A percentile compares a stretch with the other conserved stretches of the same genome.
phyloP scores from a whole-genome alignment of 768 basidiomycete genomes.

The Mrakia gelida region DNA sequence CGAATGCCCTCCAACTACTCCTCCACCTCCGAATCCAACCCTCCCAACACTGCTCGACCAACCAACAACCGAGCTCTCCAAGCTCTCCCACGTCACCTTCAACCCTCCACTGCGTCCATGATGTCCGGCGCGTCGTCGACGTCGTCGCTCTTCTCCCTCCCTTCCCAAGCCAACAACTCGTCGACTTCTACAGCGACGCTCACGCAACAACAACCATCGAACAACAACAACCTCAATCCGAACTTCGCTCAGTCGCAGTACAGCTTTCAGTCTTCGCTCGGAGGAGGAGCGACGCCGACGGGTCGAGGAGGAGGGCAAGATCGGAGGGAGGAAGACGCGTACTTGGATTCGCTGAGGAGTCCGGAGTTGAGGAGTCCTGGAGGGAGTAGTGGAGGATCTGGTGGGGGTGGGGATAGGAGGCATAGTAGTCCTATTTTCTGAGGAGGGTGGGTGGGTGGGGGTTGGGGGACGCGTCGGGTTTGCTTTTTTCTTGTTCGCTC shows the following conservation, averaged over 20 bases:
- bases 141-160: constrained; percentile 7
- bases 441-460: neutral
- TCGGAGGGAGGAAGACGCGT: constrained; percentile 3
- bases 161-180: neutral
- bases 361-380: neutral
- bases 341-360: constrained; percentile 19
- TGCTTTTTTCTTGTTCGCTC: too few relatives aligned
- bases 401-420: neutral
- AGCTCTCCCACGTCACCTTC: constrained; percentile 10
- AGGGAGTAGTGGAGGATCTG: neutral
- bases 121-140: neutral
- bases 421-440: constrained; percentile 6
- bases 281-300: neutral
- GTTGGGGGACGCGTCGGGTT: neutral
- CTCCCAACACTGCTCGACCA: neutral
- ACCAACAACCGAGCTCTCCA: neutral
- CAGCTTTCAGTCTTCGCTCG: neutral
- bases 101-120: neutral
- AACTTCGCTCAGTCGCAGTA: neutral
- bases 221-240: neutral
- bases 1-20: neutral
- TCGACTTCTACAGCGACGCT: neutral
- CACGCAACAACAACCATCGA: neutral
- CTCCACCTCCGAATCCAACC: neutral
- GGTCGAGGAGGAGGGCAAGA: neutral